These are phyloP conservation scores for Boletus chippewaensis DNA, from an alignment of 1,284 basidiomycete species.

Conservation along the genomic window DNA sequence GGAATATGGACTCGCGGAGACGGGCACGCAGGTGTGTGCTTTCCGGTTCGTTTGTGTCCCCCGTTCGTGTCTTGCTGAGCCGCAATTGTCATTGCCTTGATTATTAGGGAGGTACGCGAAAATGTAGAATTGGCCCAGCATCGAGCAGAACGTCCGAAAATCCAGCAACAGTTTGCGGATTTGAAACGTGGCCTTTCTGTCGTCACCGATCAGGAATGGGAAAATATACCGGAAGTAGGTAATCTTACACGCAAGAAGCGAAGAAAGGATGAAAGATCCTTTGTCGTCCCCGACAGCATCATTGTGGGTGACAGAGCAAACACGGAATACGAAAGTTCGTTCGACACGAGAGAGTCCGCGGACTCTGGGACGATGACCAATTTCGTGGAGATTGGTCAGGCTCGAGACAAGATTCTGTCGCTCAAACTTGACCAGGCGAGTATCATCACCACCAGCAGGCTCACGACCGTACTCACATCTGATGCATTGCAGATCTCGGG, in stretches of 20 bases:
- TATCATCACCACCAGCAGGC: neutral
- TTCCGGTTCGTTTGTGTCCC: constrained; percentile 36
- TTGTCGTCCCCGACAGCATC: constrained; percentile 90
- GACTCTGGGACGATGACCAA: constrained; percentile 81
- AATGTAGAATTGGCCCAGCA: constrained; percentile 64
- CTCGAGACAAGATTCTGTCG: constrained; percentile 90
- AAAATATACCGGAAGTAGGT: constrained; percentile 90
- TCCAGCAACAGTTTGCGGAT: constrained; percentile 92
- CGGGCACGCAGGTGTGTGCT: constrained; percentile 66
- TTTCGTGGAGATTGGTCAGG: constrained; percentile 97
- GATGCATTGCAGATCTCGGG: constrained; percentile 54
- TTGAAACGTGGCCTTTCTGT: constrained; percentile 84
- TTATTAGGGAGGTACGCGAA: constrained; percentile 66
- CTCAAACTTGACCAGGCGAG: constrained; percentile 86
- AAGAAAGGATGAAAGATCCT: constrained; percentile 78
- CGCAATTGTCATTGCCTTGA: constrained; percentile 11
- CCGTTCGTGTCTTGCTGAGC: constrained; percentile 22
- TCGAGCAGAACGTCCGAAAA: constrained; percentile 79
- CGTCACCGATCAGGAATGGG: constrained; percentile 92
- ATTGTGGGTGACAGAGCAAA: constrained; percentile 77
- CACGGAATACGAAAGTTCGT: constrained; percentile 67
- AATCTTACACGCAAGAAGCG: constrained; percentile 92
- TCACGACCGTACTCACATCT: neutral
- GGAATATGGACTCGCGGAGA: constrained; percentile 84
- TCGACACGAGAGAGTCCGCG: constrained; percentile 68